These are phyloP conservation scores for Pelargonium nanum DNA, from an alignment of 345 rosid species.

Conservation along the genomic window DNA sequence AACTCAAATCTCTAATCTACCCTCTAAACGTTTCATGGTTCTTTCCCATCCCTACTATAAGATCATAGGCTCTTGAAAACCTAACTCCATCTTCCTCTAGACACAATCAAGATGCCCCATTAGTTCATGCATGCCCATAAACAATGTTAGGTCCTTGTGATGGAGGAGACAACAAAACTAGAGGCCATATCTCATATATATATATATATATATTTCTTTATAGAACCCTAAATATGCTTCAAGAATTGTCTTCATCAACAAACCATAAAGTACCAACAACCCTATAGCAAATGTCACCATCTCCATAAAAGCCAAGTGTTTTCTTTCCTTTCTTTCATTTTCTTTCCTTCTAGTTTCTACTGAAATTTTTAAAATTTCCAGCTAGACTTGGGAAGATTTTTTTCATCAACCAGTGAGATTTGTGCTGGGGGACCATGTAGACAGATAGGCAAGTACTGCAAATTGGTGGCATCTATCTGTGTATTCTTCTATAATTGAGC, in stretches of 20 bases:
- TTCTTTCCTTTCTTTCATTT: background rate
- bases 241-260: background rate
- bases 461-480: slow-evolving; percentile 26
- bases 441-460: slow-evolving; percentile 16
- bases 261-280: background rate
- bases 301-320: background rate
- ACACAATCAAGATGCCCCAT: too few relatives aligned
- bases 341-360: background rate
- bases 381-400: slow-evolving; percentile 26
- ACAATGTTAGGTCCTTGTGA: too few relatives aligned
- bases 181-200: too few relatives aligned
- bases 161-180: too few relatives aligned
- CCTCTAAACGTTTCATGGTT: too few relatives aligned
- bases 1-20: too few relatives aligned
- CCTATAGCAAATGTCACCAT: background rate
- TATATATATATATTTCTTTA: too few relatives aligned
- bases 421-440: slow-evolving; percentile 14
- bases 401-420: slow-evolving; percentile 21
- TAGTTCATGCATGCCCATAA: too few relatives aligned
- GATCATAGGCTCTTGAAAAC: too few relatives aligned
- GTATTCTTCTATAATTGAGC: slow-evolving; percentile 28
- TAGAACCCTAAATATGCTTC: background rate
- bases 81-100: too few relatives aligned
- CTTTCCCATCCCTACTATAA: too few relatives aligned
- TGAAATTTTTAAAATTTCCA: slow-evolving; percentile 21